Evolutionary conservation across 345 rosid genomes (phyloP), one percentile per base, ranked within the genome.

Genomic region (Euphorbia lathyris): DNA sequence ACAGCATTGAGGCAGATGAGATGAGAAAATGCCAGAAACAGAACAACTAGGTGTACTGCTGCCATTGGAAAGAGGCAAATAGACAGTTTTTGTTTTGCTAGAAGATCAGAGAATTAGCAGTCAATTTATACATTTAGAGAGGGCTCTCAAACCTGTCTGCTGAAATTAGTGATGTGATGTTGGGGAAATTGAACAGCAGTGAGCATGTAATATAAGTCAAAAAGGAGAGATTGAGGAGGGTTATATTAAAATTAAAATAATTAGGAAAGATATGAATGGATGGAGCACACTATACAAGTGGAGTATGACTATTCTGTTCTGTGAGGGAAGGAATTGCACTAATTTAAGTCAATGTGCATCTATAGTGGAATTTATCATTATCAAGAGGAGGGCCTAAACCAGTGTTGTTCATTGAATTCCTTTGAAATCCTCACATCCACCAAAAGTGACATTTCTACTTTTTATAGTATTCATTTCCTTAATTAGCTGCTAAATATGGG

Each of bases 271-370:
- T 11, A 58, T 27, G 55, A 9, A 65, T 75, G 77, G 67, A 50
- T 71, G 78, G 72, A 73, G 78, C 64, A 75, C 81, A 69, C 74
- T 68, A 7, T 60, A 9, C 22, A 72, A 76, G 84, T 82, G 80
- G 86, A 71, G 9, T 65, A 63, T 80, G 83, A 78, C 79, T 36
- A 4, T 47, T 80, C 74, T 63, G 72, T 47, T 72, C 68, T 72
- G 29, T 58, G 53, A 34, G 14, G 26, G 23, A 30, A 23, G 40
- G 40, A 45, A 16, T 53, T 62, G 71, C 81, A 68, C 70, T 74
- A 69, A 66, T 66, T 73, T 43, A 69, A 70, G 72, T 58, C 75
- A 48, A 60, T 56, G 52, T 9, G 9, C 38, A 34, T 34, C 4
- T 34, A 7, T 34, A 34, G 38, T 34, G 38, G 38, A 34, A 34